phyloP scores from a whole-genome alignment of 208 protist genomes.

The Hexamita inflata region DNA sequence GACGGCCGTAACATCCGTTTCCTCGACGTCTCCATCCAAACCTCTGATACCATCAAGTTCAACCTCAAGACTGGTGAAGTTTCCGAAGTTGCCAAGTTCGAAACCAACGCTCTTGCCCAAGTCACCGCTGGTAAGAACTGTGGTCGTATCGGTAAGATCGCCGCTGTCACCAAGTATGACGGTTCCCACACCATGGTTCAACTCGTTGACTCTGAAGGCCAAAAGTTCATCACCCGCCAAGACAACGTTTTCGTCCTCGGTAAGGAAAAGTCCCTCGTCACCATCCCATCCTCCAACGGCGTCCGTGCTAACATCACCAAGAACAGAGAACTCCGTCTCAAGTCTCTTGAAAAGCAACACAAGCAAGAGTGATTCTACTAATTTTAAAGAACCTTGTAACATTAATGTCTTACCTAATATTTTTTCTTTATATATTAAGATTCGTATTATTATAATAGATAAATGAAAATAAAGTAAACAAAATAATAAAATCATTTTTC shows the following conservation, averaged over 20 bases:
- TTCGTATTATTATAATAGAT: too few species aligned
- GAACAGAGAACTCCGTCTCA: conserved; percentile 52
- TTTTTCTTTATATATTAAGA: too few species aligned
- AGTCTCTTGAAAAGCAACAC: conserved; percentile 29
- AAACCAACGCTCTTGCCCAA: conserved; percentile 73
- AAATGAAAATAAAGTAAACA: too few species aligned
- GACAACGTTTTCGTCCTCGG: conserved; percentile 95
- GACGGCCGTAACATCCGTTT: conserved; percentile 97
- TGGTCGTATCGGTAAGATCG: conserved; percentile 89
- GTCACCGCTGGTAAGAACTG: conserved; percentile 86
- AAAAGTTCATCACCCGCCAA: conserved; percentile 88
- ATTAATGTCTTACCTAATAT: too few species aligned
- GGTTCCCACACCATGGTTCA: conserved; percentile 91
- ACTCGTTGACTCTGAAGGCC: conserved; percentile 66
- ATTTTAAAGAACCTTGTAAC: too few species aligned
- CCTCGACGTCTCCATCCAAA: conserved; percentile 77
- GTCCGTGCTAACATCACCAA: conserved; percentile 57
- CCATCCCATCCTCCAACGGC: conserved; percentile 81
- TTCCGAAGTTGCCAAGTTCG: conserved; percentile 63
- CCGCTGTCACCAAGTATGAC: conserved; percentile 66
- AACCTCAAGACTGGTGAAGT: conserved; percentile 79
- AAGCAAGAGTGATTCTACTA: not conserved
- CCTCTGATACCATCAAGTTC: conserved; percentile 87
- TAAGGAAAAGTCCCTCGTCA: conserved; percentile 66
- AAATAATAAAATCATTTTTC: too few species aligned